Percentiles rank a stretch among this genome's conserved stretches.
Evolutionary conservation across 1,284 basidiomycete species (phyloP).

Genomic region (Tremellales sp.): DNA sequence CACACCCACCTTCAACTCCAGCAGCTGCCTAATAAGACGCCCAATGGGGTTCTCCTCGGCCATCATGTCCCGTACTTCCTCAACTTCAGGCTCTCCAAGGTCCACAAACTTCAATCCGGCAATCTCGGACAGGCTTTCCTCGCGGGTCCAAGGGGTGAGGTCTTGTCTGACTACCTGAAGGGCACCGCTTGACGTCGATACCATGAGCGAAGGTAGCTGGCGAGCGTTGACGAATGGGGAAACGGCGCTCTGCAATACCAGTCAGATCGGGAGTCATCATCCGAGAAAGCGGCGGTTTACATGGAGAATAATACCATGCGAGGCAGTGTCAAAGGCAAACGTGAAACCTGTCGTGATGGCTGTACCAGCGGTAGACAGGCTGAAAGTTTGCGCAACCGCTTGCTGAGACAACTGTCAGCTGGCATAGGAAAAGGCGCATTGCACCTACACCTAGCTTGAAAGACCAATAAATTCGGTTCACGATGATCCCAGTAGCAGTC

Average conservation of each 20-base stretch:
- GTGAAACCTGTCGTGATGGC: constrained; percentile 54
- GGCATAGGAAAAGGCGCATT: constrained; percentile 2
- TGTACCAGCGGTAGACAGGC: constrained; percentile 9
- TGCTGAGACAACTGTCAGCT: constrained; percentile 4
- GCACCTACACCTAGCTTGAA: constrained; percentile 55
- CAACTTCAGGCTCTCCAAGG: constrained; percentile 64
- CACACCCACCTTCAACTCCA: constrained; percentile 58
- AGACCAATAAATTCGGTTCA: constrained; percentile 73
- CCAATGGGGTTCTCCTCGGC: constrained; percentile 58
- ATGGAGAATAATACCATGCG: constrained; percentile 68
- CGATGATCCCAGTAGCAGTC: constrained; percentile 17
- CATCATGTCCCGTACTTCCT: constrained; percentile 49
- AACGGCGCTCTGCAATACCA: constrained; percentile 23
- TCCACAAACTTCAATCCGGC: constrained; percentile 68
- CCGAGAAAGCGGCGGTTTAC: too few species aligned
- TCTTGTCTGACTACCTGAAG: constrained; percentile 71
- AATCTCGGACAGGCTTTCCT: constrained; percentile 72
- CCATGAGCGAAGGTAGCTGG: constrained; percentile 39
- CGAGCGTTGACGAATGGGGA: constrained; percentile 14
- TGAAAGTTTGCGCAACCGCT: constrained; percentile 17
- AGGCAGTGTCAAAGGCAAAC: constrained; percentile 66
- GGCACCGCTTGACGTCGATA: constrained; percentile 73
- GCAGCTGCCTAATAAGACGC: constrained; percentile 60
- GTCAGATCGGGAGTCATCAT: neutral
- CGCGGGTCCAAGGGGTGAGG: constrained; percentile 67